Evolutionary conservation across 2,329 filamentous ascomycete species (phyloP).

Genomic region (Fusarium duplospermum): DNA sequence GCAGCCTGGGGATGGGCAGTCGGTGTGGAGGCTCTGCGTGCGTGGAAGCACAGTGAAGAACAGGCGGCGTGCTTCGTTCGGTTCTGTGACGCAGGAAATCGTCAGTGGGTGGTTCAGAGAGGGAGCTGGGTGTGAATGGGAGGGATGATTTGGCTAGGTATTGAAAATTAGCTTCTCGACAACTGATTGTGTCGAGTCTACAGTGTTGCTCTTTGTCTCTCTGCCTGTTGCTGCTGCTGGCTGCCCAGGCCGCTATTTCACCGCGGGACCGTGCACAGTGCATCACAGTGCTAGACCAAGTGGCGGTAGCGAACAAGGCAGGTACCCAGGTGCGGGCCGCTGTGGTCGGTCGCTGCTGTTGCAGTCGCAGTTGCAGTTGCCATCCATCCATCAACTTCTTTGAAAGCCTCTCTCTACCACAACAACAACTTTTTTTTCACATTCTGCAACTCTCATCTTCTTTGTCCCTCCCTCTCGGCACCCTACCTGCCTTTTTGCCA

Average conservation of each 20-base stretch:
- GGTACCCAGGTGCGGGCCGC: constrained; percentile 17
- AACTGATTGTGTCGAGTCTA: neutral
- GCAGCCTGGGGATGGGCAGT: constrained; percentile 6
- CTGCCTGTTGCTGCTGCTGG: neutral
- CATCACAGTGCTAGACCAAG: constrained; percentile 14
- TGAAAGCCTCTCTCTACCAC: constrained; percentile 20
- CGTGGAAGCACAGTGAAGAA: constrained; percentile 10
- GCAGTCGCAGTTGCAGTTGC: neutral
- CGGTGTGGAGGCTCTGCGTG: constrained; percentile 22
- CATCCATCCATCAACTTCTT: constrained; percentile 4
- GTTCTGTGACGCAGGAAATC: constrained; percentile 3
- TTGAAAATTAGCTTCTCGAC: neutral
- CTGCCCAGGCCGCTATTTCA: neutral
- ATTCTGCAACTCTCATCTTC: constrained; percentile 2
- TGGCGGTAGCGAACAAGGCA: constrained; percentile 28
- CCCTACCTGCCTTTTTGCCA: constrained; percentile 20
- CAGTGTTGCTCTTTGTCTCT: neutral
- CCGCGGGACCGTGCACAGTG: constrained; percentile 26
- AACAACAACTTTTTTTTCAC: constrained; percentile 10
- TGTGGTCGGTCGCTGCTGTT: constrained; percentile 14
- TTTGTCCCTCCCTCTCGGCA: constrained; percentile 22
- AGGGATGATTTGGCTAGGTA: neutral
- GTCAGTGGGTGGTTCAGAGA: constrained; percentile 18
- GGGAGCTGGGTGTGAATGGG: neutral
- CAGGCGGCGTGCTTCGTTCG: neutral